Base-by-base conservation (phyloP, 768 basidiomycete genomes). In the Leccinum rimulosum region DNA sequence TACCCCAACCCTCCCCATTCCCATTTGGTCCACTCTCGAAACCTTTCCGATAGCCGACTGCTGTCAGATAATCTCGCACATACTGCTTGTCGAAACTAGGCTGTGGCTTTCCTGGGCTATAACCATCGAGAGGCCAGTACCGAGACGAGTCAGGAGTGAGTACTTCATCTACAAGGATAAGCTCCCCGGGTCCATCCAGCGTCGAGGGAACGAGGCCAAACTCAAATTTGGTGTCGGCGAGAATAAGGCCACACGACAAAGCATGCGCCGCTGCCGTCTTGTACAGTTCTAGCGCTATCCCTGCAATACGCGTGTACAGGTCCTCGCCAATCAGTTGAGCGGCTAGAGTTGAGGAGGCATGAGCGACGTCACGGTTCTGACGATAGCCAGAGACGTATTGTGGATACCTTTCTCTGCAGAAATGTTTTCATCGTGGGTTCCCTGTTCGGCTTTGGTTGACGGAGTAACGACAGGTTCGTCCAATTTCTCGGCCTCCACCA, bases 151-250 rank as follows among this genome's bases (percentile, higher is more conserved):
- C 97, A 19, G 96, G 95, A 0, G 97, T 98, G 55, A 99, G 83
- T n/a, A 91, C 84, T 70, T 99, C 97, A 73, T 99, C 97, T 64
- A 98, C 88, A 51, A 98, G 83, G 61, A 96, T 91, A 25, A 98
- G 79, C 27, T 83, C 74, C 73, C 79, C 65, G 70, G 70, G 6
- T 65, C 64, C 67, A 36, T 64, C 64, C 9, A 67, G 57, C 8
- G 22, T 22, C 22, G 76, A 73, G 3, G 77, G 78, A 51, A 94
- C 68, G 48, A 98, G 83, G 6, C 97, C 97, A 68, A 99, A 99
- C 76, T 98, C 97, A 73, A 98, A 98, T 73, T 99, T 99, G 43
- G 95, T 98, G 74, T 99, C 96, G 25, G 95, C 97, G 48, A 99
- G 86, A 67, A 98, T 97, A 58, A 98, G 79, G 17, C 93, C 95